A percentile compares a stretch with the other conserved stretches of the same genome.
These are phyloP conservation scores for Vicia sativa DNA, from an alignment of 306 rosid genomes.

Conservation along the genomic window DNA sequence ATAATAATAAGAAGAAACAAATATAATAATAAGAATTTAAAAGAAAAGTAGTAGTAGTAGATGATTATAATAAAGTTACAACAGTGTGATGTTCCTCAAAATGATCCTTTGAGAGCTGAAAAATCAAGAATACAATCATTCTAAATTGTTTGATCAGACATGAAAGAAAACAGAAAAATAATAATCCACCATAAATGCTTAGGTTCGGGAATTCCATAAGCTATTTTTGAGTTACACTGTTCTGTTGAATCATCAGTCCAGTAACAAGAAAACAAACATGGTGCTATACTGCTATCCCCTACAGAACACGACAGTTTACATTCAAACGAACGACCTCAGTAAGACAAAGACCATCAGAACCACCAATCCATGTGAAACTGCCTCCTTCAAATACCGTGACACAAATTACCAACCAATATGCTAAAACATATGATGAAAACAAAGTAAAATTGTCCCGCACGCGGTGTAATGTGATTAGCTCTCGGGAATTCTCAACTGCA, in stretches of 20 bases:
- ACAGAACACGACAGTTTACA: slow-evolving; percentile 35
- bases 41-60: neutral
- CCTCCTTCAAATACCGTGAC: slow-evolving; percentile 33
- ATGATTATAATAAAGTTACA: neutral
- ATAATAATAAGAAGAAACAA: no score
- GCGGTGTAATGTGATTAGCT: slow-evolving; percentile 41
- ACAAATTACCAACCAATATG: slow-evolving; percentile 32
- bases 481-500: slow-evolving; percentile 75
- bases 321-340: slow-evolving; percentile 32
- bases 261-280: slow-evolving; percentile 33
- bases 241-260: slow-evolving; percentile 29
- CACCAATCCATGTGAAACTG: slow-evolving; percentile 32
- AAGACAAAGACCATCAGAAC: slow-evolving; percentile 17
- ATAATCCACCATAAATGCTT: neutral
- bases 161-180: no score
- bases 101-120: neutral
- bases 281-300: slow-evolving; percentile 12
- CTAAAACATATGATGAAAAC: slow-evolving; percentile 33
- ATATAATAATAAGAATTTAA: no score
- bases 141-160: no score
- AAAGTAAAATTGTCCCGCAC: slow-evolving; percentile 7
- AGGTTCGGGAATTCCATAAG: neutral
- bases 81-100: neutral
- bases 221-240: neutral
- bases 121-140: neutral